phyloP scores from a whole-genome alignment of 108 stramenopile genomes.

The Cyclotella choctawhatcheeana region DNA sequence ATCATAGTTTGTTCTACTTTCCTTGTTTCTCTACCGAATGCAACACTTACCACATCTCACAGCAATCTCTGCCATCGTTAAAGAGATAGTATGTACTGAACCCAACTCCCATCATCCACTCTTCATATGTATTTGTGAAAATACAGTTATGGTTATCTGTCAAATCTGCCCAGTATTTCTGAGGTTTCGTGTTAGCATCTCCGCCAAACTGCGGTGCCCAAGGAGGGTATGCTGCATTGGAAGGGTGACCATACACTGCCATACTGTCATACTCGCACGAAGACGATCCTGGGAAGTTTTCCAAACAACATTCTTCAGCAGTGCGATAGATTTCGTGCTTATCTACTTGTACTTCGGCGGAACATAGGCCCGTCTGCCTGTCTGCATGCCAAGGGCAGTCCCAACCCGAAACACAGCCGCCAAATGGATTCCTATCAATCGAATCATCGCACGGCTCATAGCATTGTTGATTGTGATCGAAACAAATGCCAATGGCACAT shows the following conservation, averaged over 20 bases:
- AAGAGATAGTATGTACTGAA: slow-evolving; percentile 16
- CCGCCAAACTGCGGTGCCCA: background rate
- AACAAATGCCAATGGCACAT: slow-evolving; percentile 20
- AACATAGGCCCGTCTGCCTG: background rate
- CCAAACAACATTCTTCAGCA: slow-evolving; percentile 15
- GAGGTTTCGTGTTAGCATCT: background rate
- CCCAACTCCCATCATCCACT: slow-evolving; percentile 20
- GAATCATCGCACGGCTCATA: slow-evolving; percentile 2
- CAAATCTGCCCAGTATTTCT: slow-evolving; percentile 20
- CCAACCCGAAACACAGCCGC: slow-evolving; percentile 17
- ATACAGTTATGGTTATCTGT: slow-evolving; percentile 10
- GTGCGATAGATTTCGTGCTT: slow-evolving; percentile 17
- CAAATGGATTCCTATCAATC: slow-evolving; percentile 20
- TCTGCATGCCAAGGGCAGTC: slow-evolving; percentile 25
- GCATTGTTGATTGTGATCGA: slow-evolving; percentile 16
- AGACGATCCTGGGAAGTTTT: background rate
- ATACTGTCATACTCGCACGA: background rate
- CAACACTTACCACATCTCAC: slow-evolving; percentile 18
- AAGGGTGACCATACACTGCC: background rate
- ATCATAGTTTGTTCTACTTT: background rate
- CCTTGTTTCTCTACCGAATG: background rate
- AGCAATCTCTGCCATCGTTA: slow-evolving; percentile 1
- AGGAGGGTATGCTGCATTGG: background rate
- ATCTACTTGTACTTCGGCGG: slow-evolving; percentile 1
- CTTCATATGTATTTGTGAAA: background rate